A percentile compares a stretch with the other conserved stretches of the same genome.
phyloP scores from a whole-genome alignment of 768 basidiomycete genomes.

The Russula abietina region DNA sequence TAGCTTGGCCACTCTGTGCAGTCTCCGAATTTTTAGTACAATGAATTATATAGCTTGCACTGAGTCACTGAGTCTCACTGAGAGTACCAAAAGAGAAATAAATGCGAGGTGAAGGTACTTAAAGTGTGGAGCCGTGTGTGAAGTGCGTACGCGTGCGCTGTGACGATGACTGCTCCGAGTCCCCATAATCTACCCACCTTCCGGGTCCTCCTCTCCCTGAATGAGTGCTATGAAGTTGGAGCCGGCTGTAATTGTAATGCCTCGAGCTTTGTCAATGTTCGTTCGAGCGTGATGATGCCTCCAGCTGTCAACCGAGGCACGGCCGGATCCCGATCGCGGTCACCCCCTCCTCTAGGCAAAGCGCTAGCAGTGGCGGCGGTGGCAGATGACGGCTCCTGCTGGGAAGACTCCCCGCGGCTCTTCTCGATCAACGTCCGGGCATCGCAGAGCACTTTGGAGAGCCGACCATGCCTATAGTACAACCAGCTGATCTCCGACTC shows the following conservation, averaged over 20 bases:
- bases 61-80: neutral
- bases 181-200: neutral
- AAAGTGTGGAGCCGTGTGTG: neutral
- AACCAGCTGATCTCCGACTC: constrained; percentile 68
- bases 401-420: constrained; percentile 39
- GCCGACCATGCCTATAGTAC: constrained; percentile 57
- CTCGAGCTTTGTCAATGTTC: constrained; percentile 66
- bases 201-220: neutral
- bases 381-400: constrained; percentile 22
- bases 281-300: constrained; percentile 69
- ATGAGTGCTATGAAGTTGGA: constrained; percentile 6
- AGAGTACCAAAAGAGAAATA: neutral
- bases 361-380: too few relatives aligned
- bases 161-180: constrained; percentile 16
- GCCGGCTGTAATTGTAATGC: constrained; percentile 34
- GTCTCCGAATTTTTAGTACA: neutral
- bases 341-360: neutral
- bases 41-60: constrained; percentile 5
- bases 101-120: constrained; percentile 7
- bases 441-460: constrained; percentile 62
- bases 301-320: constrained; percentile 76
- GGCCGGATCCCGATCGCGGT: constrained; percentile 40
- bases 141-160: neutral
- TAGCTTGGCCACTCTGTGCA: neutral
- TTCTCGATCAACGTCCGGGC: constrained; percentile 60